Evolutionary conservation across 177 flowering plant species (phyloP), one percentile per base, ranked within the genome.

Genomic region (Vitis hybrid): DNA sequence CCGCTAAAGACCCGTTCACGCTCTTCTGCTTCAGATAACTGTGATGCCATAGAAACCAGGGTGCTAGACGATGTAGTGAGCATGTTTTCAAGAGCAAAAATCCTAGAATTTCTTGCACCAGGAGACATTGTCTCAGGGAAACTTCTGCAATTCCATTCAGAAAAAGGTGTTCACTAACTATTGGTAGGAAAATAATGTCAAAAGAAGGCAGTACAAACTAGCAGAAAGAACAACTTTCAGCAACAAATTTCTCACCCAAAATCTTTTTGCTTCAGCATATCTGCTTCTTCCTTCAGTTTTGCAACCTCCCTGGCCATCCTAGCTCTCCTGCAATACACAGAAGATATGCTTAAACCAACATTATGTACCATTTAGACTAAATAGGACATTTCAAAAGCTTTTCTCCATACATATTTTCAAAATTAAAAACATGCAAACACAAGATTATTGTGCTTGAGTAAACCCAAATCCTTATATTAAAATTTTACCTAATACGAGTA

Each of bases 21-120:
- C 74, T 93, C 98, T 76, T 94, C 98, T 67, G 98, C 99, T 78
- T 94, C 99, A 18, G 99, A 96, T 59, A 96, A 74, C 13, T 96
- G 98, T 34, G 98, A 92, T 61, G 98, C 97, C 99, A 96, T 96
- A 39, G 97, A 85, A 51, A 96, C 97, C 49, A 96, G 80, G 54
- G 89, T 84, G 71, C 86, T 87, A 29, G 99, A 93, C 56, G 99
- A 83, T 59, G 97, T 85, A 11, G 93, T 78, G 68, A 96, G 87
- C 99, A 96, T 93, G 75, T 90, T 93, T 78, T 96, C 98, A 67
- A 96, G 98, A 1, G 98, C 97, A 83, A 80, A 88, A 50, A 96
- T 86, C 70, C 99, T 89, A 10, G 99, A 96, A 67, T 86, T 96
- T 82, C 98, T 87, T 22, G 99, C 99, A 74, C 99, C 97, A 70